A percentile compares a stretch with the other conserved stretches of the same genome.
phyloP scores from a whole-genome alignment of 768 basidiomycete species.

The Boletus tomentosulus region DNA sequence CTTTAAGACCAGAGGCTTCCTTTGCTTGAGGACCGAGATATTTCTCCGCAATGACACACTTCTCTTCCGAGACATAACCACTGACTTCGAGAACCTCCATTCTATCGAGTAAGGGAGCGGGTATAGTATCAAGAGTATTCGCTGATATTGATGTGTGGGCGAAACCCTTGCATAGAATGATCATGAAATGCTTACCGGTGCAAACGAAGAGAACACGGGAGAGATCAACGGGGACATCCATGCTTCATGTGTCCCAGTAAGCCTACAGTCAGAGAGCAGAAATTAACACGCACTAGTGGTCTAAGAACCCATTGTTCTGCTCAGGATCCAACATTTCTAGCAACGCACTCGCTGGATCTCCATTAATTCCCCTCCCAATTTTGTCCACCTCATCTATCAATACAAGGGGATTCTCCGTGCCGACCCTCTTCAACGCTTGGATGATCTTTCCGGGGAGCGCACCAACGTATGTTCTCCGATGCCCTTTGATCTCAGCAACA shows the following conservation, averaged over 20 bases:
- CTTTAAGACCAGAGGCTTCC: constrained; percentile 82
- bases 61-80: constrained; percentile 93
- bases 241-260: constrained; percentile 45
- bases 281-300: constrained; percentile 76
- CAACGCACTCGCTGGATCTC: constrained; percentile 87
- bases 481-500: constrained; percentile 98
- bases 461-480: constrained; percentile 93
- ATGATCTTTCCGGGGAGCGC: constrained; percentile 94
- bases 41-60: constrained; percentile 78
- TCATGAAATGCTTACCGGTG: constrained; percentile 47
- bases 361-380: constrained; percentile 86
- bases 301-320: constrained; percentile 91
- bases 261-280: not conserved
- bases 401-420: constrained; percentile 91
- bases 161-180: not conserved
- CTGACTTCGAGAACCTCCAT: constrained; percentile 97
- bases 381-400: constrained; percentile 97
- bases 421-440: constrained; percentile 88
- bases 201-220: constrained; percentile 97
- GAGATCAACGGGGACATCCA: constrained; percentile 95
- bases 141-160: constrained; percentile 38
- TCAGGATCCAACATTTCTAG: constrained; percentile 94
- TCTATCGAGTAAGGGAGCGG: constrained; percentile 87
- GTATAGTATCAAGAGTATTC: constrained; percentile 90
- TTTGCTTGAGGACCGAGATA: constrained; percentile 93